Conservation (phyloP, 2,329 filamentous ascomycete species). For the Plectosphaerella sp. region DNA sequence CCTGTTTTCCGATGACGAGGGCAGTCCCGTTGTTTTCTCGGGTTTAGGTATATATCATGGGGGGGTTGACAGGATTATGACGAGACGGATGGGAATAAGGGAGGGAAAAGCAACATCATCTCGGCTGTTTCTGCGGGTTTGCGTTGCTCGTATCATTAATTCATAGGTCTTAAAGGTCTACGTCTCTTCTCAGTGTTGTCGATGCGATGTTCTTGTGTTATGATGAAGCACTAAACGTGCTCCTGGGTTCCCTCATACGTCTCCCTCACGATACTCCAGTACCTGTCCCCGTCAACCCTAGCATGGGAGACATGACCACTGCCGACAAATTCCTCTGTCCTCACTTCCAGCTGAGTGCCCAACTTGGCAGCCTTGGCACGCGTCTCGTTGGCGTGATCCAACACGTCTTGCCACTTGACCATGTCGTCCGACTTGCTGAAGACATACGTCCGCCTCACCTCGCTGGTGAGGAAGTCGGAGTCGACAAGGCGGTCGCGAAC, state of each 20-base stretch:
- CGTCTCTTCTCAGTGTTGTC: neutral
- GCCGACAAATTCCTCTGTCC: slow-evolving; percentile 39
- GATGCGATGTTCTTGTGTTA: neutral
- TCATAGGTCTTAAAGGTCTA: no score
- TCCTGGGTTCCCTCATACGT: slow-evolving; percentile 33
- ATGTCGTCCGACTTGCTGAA: slow-evolving; percentile 45
- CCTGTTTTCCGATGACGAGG: no score
- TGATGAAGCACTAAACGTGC: neutral
- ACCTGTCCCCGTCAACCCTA: slow-evolving; percentile 38
- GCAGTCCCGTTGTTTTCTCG: no score
- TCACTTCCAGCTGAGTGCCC: slow-evolving; percentile 32
- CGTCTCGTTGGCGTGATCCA: slow-evolving; percentile 41
- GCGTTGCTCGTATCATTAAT: no score
- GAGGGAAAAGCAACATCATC: no score
- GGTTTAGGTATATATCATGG: no score
- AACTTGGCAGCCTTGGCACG: slow-evolving; percentile 4
- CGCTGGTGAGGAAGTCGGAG: slow-evolving; percentile 20
- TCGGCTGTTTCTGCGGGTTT: no score
- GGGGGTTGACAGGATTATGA: no score
- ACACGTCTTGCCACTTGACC: slow-evolving; percentile 41
- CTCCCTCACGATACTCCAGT: slow-evolving; percentile 44
- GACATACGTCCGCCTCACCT: slow-evolving; percentile 45
- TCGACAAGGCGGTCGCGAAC: slow-evolving; percentile 10
- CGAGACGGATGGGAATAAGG: no score
- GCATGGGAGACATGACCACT: slow-evolving; percentile 48